Base-by-base conservation (phyloP, 192 early-diverging fungal species). In the Coemansia interrupta region DNA sequence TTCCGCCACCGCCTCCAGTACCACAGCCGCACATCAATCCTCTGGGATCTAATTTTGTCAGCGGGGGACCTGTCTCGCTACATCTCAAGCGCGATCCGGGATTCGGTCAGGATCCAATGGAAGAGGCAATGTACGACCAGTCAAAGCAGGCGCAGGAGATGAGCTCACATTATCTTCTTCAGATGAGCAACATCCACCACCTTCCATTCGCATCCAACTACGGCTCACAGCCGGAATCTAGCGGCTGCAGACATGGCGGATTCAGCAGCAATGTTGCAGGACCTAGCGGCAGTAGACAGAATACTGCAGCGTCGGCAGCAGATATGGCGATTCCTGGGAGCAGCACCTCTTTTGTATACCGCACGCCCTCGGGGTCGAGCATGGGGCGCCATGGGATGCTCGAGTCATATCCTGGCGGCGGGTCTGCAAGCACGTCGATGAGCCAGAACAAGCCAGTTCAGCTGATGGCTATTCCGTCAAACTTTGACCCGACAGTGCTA, bases 81-180 rank as follows among this genome's bases (percentile, higher is more conserved):
- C 72, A 70, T n/a, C 54, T 80, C 29, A 80, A 80, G 53, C 71
- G 70, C 54, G 77, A 80, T 47, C 77, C 77, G 3, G 64, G 77
- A 0, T 80, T 80, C 42, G 77, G 67, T 4, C 50, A 66, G 18
- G 44, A 70, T 42, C 56, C 53, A 3, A 44, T 63, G 61, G 72
- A 63, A 29, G 71, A 73, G 14, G 46, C 47, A 30, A 64, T 68
- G 64, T 72, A 62, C 28, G 77, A 80, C 46, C 71, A 66, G 4
- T 63, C 63, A 5, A 80, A 80, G 58, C 67, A 70, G 54, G 77
- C 77, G 0, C 50, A 63, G 44, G 77, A 73, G 32, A 59, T 70
- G 67, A 73, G 72, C 54, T 52, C 63, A 44, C 63, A 66, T 26
- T 80, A 64, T 50, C 49, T 70, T 49, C 68, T 73, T 23, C 77